phyloP scores from a whole-genome alignment of 192 early-diverging fungal genomes.

The Entomortierella lignicola region DNA sequence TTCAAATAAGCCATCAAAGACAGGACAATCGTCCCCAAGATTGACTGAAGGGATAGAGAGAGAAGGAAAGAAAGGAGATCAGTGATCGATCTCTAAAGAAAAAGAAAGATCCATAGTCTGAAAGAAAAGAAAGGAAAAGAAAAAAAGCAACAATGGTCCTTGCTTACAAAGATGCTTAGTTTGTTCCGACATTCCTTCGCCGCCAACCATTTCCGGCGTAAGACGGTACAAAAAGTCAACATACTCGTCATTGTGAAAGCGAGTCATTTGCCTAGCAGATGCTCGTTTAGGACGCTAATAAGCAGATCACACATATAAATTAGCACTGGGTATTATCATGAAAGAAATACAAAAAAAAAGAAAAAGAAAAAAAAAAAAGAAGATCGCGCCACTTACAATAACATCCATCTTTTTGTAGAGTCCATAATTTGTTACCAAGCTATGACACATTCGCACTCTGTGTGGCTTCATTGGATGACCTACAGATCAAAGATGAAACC shows the following conservation, averaged over 20 bases:
- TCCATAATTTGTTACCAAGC: slow-evolving; percentile 91
- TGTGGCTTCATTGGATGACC: slow-evolving; percentile 99
- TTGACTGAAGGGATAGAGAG: slow-evolving; percentile 64
- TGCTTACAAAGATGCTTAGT: slow-evolving; percentile 66
- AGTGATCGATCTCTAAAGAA: background rate
- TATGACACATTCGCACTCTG: slow-evolving; percentile 93
- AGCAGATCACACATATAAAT: background rate
- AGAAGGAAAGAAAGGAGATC: slow-evolving; percentile 2
- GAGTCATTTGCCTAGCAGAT: slow-evolving; percentile 85
- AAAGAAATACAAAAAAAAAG: slow-evolving; percentile 6
- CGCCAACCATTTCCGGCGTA: slow-evolving; percentile 80
- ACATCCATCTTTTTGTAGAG: slow-evolving; percentile 94
- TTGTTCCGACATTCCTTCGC: slow-evolving; percentile 60
- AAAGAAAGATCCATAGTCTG: no score
- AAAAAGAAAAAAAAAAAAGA: slow-evolving; percentile 2
- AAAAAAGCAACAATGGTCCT: background rate
- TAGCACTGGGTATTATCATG: background rate
- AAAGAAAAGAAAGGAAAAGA: no score
- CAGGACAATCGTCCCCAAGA: slow-evolving; percentile 93
- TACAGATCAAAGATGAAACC: slow-evolving; percentile 5
- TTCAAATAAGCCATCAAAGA: slow-evolving; percentile 96
- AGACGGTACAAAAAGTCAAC: slow-evolving; percentile 86
- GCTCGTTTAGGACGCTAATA: slow-evolving; percentile 73
- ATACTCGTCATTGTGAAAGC: slow-evolving; percentile 96
- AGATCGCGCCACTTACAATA: slow-evolving; percentile 55